Base-by-base conservation (phyloP, 106 monocot species). In the Phalaenopsis equestris region DNA sequence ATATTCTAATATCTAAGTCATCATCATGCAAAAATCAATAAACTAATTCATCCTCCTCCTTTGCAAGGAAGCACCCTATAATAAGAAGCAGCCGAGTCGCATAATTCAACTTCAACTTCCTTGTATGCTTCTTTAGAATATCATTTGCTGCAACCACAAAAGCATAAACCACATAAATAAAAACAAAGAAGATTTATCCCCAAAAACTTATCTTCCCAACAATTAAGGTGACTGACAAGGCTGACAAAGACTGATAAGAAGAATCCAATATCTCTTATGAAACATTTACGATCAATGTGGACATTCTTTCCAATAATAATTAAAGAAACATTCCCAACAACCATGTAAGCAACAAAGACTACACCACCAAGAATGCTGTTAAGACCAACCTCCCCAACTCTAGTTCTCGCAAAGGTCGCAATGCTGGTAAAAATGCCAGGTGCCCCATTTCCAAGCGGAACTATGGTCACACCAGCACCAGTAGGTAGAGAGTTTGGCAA, bases 351-450 rank as follows among this genome's bases (percentile, higher is more conserved):
- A 55, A 99, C 94, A 57, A 99, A 99, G 45, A 99, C 87, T 6
- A 94, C 94, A 9, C 98, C 98, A 37, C 94, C 98, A 56, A 99
- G 76, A 39, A 99, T 94, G 52, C 94, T 91, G 41, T 94, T 99
- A 36, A 99, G 76, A 70, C 94, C 98, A 38, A 99, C 94, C 24
- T 99, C 94, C 3, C 94, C 91, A 52, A 86, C 86, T 8, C 84
- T 91, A 3, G 79, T 85, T 0, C 98, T 92, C 19, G 94, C 72
- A 67, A 95, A 94, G 1, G 98, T 90, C 0, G 94, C 98, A 41
- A 95, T 93, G 79, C 94, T 99, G 2, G 92, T 85, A 61, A 99
- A 99, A 38, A 99, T 94, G 81, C 94, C 94, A 3, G 98, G 98
- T 21, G 98, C 94, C 3, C 98, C 98, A 79, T 99, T 99, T 10